These are phyloP conservation scores for Talaromyces sp. DNA, from an alignment of 2,329 filamentous ascomycete genomes.

Conservation along the genomic window DNA sequence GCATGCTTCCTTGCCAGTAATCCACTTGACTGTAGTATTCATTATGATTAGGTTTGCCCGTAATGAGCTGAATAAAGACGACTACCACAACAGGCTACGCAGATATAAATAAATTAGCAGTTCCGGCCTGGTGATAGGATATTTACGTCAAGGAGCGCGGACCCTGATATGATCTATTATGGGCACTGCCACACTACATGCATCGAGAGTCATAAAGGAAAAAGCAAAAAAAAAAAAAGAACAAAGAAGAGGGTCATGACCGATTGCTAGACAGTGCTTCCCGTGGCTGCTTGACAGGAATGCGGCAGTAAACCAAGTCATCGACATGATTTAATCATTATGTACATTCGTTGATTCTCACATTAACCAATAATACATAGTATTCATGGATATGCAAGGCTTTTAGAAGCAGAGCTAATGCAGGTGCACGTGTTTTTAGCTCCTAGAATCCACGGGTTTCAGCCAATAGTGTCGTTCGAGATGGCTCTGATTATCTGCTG, in stretches of 20 bases:
- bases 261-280: not conserved
- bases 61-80: not conserved
- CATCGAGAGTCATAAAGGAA: not conserved
- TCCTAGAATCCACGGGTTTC: not conserved
- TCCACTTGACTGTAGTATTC: not conserved
- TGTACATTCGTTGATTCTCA: not conserved
- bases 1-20: not conserved
- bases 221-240: not conserved
- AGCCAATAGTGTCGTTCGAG: not conserved
- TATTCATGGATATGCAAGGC: not conserved
- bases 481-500: not conserved
- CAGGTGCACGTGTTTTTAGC: constrained; percentile 5
- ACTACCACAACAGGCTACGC: not conserved
- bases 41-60: not conserved
- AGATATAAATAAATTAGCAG: not conserved
- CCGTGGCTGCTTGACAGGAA: not conserved
- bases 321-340: not conserved
- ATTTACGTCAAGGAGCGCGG: not conserved
- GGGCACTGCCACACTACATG: not conserved
- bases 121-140: not conserved
- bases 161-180: not conserved
- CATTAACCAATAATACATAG: not conserved
- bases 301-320: not conserved
- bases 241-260: not conserved
- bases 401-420: not conserved